Conservation (phyloP, 352 stramenopile species). For the Globisporangium yorkense region DNA sequence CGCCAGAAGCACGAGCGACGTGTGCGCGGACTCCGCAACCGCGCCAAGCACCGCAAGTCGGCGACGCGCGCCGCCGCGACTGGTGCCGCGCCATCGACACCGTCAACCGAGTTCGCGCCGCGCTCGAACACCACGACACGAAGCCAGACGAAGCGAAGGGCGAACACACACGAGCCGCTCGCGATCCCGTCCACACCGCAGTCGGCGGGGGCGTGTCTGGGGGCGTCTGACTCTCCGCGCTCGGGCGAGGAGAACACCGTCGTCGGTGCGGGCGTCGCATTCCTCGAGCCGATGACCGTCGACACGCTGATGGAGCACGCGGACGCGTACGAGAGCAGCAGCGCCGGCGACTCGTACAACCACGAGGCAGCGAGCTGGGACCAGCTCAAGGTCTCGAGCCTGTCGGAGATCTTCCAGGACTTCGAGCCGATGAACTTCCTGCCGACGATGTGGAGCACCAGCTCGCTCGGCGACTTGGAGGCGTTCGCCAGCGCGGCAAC, state of each 20-base stretch:
- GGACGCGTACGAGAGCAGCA: conserved; percentile 3
- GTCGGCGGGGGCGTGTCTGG: conserved; percentile 6
- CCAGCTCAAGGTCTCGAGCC: conserved; percentile 17
- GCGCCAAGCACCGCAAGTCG: conserved; percentile 17
- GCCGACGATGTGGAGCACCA: conserved; percentile 45
- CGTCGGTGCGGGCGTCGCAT: conserved; percentile 3
- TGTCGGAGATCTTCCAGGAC: conserved; percentile 43
- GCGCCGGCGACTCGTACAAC: conserved; percentile 1
- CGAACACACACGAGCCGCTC: conserved; percentile 2
- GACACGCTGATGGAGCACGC: conserved; percentile 22
- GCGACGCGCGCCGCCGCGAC: conserved; percentile 1
- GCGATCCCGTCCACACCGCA: conserved; percentile 11
- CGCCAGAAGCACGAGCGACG: conserved; percentile 37
- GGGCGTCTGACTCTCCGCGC: conserved; percentile 28
- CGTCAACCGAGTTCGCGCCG: background rate
- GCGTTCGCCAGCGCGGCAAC: conserved; percentile 17
- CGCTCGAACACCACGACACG: conserved; percentile 5
- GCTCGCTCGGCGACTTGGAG: conserved; percentile 33
- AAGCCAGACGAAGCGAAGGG: conserved; percentile 6
- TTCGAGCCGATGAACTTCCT: conserved; percentile 31
- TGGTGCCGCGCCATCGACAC: background rate
- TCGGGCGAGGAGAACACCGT: conserved; percentile 21
- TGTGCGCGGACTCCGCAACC: conserved; percentile 43
- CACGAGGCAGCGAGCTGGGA: conserved; percentile 11
- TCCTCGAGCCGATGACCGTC: conserved; percentile 18